Percentiles rank a stretch among this genome's conserved stretches.
phyloP scores from a whole-genome alignment of 306 rosid genomes.

The Aeschynomene evenia region DNA sequence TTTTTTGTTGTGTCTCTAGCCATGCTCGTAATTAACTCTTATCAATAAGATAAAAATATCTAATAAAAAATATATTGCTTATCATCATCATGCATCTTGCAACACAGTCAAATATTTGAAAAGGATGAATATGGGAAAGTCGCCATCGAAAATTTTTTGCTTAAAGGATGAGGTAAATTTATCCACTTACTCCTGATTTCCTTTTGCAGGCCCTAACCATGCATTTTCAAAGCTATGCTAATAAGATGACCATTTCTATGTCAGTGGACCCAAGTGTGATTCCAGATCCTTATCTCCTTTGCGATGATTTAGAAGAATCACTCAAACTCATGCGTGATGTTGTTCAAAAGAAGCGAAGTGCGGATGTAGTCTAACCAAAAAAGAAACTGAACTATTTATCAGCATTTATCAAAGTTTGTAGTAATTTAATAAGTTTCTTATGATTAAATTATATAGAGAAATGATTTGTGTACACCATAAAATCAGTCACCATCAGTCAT shows the following conservation, averaged over 20 bases:
- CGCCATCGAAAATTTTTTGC: no score
- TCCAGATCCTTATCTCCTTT: conserved; percentile 51
- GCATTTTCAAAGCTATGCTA: conserved; percentile 57
- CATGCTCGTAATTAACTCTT: no score
- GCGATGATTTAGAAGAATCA: conserved; percentile 60
- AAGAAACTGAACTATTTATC: background rate
- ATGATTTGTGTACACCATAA: no score
- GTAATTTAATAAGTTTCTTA: background rate
- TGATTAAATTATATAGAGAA: background rate
- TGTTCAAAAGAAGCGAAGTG: conserved; percentile 14
- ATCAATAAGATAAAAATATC: no score
- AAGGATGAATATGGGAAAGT: background rate
- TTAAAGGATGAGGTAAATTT: background rate
- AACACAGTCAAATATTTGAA: background rate
- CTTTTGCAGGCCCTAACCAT: conserved; percentile 56
- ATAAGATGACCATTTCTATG: conserved; percentile 51
- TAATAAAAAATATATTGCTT: no score
- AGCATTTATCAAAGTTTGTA: background rate
- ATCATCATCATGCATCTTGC: no score
- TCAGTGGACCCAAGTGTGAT: conserved; percentile 53
- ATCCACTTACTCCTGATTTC: background rate
- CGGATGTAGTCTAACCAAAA: background rate
- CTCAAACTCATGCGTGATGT: conserved; percentile 43
- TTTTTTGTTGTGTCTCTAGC: no score
- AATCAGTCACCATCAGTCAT: no score